Conservation (phyloP, 768 basidiomycete species). For the Boletus reticuloceps region DNA sequence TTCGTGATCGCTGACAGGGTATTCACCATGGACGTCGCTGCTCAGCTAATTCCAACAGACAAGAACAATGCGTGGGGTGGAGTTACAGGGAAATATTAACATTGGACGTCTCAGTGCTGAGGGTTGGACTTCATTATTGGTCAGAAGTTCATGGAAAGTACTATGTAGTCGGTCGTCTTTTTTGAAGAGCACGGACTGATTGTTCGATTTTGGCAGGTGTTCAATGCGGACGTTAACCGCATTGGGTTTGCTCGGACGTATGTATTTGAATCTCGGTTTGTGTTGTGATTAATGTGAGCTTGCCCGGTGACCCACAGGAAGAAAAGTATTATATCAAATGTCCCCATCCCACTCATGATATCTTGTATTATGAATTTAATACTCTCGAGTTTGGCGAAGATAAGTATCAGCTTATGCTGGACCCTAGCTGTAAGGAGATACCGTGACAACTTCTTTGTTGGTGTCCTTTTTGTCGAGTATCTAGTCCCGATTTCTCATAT, state of each 20-base stretch:
- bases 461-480: no score
- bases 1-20: slow-evolving; percentile 6
- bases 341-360: no score
- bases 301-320: no score
- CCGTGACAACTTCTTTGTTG: no score
- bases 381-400: no score
- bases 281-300: no score
- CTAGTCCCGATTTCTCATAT: no score
- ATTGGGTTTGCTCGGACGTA: not conserved
- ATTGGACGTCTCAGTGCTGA: not conserved
- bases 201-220: not conserved
- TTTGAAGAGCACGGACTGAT: not conserved
- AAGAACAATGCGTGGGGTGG: slow-evolving; percentile 18
- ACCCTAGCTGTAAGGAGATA: no score
- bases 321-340: no score
- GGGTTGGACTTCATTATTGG: not conserved
- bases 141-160: not conserved
- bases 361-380: no score
- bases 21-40: slow-evolving; percentile 16
- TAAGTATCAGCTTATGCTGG: no score
- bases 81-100: not conserved
- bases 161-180: not conserved
- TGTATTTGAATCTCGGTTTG: no score
- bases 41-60: slow-evolving; percentile 14
- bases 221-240: not conserved